Evolutionary conservation across 169 alveolate species (phyloP).

Genomic region (Plasmodium fragile): DNA sequence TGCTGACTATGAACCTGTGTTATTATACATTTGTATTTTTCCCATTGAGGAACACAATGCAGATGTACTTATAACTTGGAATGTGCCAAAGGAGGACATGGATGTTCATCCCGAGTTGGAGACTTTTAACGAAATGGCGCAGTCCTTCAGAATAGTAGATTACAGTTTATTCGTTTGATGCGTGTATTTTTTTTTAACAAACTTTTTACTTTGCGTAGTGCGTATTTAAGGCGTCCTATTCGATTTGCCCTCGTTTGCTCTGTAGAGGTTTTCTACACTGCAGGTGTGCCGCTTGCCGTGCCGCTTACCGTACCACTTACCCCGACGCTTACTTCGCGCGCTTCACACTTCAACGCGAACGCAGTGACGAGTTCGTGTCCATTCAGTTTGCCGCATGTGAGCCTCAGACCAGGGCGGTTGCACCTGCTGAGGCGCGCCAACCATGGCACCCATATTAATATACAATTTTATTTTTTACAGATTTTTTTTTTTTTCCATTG

Average conservation of each 20-base stretch:
- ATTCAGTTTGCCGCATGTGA: neutral
- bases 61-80: conserved; percentile 72
- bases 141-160: conserved; percentile 45
- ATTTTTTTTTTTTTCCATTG: neutral
- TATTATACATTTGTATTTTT: conserved; percentile 37
- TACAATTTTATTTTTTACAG: neutral
- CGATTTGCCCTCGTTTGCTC: neutral
- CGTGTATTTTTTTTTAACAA: neutral
- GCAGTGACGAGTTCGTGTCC: neutral
- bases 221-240: neutral
- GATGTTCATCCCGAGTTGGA: conserved; percentile 35
- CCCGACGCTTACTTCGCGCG: neutral
- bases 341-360: neutral
- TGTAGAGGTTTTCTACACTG: neutral
- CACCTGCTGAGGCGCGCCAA: neutral
- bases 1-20: conserved; percentile 3
- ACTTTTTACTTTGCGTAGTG: neutral
- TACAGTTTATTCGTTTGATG: conserved; percentile 21
- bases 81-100: conserved; percentile 33
- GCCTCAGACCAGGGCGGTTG: neutral
- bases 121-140: conserved; percentile 44
- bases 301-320: no score
- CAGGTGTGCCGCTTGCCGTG: neutral
- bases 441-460: neutral
- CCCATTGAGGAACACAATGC: conserved; percentile 55